Evolutionary conservation across 192 early-diverging fungal genomes (phyloP).

Genomic region (Geranomyces michiganensis): DNA sequence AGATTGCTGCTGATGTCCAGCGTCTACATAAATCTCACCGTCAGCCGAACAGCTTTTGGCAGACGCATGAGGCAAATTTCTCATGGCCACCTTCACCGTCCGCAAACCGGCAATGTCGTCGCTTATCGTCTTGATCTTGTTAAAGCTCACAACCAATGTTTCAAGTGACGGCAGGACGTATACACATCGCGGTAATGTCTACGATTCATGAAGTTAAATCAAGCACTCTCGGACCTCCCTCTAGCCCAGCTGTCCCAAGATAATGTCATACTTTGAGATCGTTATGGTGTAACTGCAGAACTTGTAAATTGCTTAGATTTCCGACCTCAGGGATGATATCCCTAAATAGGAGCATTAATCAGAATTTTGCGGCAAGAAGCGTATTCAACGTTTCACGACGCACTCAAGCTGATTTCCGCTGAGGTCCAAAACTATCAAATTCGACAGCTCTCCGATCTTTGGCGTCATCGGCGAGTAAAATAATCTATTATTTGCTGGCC

Average conservation of each 20-base stretch:
- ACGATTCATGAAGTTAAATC: conserved; percentile 11
- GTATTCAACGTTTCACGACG: neutral
- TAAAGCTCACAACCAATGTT: conserved; percentile 39
- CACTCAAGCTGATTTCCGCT: conserved; percentile 52
- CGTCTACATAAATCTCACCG: conserved; percentile 15
- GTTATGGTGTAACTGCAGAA: conserved; percentile 42
- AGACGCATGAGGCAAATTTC: neutral
- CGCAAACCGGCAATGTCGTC: conserved; percentile 33
- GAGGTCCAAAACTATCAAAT: conserved; percentile 40
- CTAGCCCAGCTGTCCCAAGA: too few relatives aligned
- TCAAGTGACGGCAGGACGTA: conserved; percentile 34
- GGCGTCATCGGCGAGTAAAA: conserved; percentile 56
- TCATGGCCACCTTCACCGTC: conserved; percentile 24
- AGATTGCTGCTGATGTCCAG: conserved; percentile 41
- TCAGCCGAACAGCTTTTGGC: neutral
- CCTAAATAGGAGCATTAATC: conserved; percentile 8
- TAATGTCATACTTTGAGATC: conserved; percentile 45
- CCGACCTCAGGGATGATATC: conserved; percentile 47
- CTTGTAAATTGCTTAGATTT: conserved; percentile 41
- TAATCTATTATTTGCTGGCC: conserved; percentile 43
- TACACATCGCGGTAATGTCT: conserved; percentile 42
- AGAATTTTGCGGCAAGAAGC: neutral
- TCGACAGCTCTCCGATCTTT: conserved; percentile 46
- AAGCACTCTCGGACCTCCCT: neutral
- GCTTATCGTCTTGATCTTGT: conserved; percentile 47